Conservation (phyloP, 2,329 filamentous ascomycete genomes). For the Hortaea werneckii region DNA sequence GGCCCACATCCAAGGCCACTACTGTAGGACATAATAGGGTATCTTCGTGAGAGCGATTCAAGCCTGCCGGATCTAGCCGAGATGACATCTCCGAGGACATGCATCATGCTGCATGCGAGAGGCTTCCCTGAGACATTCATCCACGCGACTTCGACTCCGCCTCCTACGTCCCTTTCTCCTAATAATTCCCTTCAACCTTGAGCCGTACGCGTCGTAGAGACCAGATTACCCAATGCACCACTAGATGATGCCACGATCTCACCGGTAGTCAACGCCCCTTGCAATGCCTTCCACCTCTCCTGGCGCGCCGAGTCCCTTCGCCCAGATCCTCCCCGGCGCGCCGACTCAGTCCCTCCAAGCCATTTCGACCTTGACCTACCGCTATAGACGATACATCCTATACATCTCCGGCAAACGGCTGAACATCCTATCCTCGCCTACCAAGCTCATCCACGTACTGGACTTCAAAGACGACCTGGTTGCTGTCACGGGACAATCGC, state of each 20-base stretch:
- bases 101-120: too few relatives aligned
- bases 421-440: slow-evolving; percentile 66
- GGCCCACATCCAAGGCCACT: too few relatives aligned
- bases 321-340: slow-evolving; percentile 60
- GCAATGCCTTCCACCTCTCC: slow-evolving; percentile 22
- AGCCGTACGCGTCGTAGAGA: too few relatives aligned
- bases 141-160: too few relatives aligned
- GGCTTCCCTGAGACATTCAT: too few relatives aligned
- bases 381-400: slow-evolving; percentile 60
- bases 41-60: neutral
- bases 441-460: slow-evolving; percentile 75
- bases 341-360: slow-evolving; percentile 69
- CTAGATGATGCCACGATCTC: neutral
- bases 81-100: too few relatives aligned
- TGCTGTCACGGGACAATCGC: slow-evolving; percentile 71
- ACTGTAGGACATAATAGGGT: too few relatives aligned
- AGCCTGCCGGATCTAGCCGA: too few relatives aligned
- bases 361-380: slow-evolving; percentile 64
- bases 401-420: slow-evolving; percentile 88
- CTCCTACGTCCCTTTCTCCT: too few relatives aligned
- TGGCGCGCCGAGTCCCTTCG: slow-evolving; percentile 11
- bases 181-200: too few relatives aligned
- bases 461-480: slow-evolving; percentile 49
- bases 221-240: neutral
- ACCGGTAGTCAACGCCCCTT: neutral